These are phyloP conservation scores for Kodamaea jinghongensis DNA, from an alignment of 805 yeast species.

Conservation along the genomic window DNA sequence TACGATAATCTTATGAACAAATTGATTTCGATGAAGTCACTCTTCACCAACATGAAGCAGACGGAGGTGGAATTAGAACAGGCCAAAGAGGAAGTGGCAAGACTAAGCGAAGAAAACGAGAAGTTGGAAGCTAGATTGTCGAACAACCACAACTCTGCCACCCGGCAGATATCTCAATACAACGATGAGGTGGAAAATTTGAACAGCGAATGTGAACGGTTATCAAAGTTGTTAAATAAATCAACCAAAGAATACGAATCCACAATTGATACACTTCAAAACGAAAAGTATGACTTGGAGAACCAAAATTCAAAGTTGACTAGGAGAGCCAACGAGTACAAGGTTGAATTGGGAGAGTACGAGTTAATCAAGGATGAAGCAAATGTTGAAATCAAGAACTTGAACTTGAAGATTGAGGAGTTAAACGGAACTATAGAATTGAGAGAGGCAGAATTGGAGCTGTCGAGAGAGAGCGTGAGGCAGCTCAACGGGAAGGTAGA, in stretches of 20 bases:
- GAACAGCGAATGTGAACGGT: slow-evolving; percentile 54
- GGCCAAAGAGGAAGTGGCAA: slow-evolving; percentile 41
- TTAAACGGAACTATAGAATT: slow-evolving; percentile 39
- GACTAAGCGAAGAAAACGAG: slow-evolving; percentile 24
- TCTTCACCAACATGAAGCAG: slow-evolving; percentile 70
- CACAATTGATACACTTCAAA: slow-evolving; percentile 34
- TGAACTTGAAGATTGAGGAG: slow-evolving; percentile 42
- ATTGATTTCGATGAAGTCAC: slow-evolving; percentile 68
- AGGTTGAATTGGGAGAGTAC: slow-evolving; percentile 40
- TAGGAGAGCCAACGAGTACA: slow-evolving; percentile 40
- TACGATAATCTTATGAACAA: slow-evolving; percentile 62
- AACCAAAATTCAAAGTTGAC: slow-evolving; percentile 36
- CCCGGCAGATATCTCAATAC: slow-evolving; percentile 7
- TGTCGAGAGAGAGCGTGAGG: slow-evolving; percentile 14
- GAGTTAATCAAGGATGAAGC: slow-evolving; percentile 37
- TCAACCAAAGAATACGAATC: slow-evolving; percentile 36
- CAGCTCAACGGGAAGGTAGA: slow-evolving; percentile 12
- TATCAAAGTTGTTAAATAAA: slow-evolving; percentile 38
- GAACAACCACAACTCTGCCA: slow-evolving; percentile 1
- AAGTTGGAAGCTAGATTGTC: slow-evolving; percentile 6
- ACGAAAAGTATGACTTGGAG: slow-evolving; percentile 41
- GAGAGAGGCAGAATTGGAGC: slow-evolving; percentile 20
- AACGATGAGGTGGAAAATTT: slow-evolving; percentile 33
- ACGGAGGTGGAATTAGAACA: slow-evolving; percentile 60
- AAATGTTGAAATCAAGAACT: slow-evolving; percentile 40